phyloP scores from a whole-genome alignment of 1,284 basidiomycete species.

The Heliocybe sulcata region DNA sequence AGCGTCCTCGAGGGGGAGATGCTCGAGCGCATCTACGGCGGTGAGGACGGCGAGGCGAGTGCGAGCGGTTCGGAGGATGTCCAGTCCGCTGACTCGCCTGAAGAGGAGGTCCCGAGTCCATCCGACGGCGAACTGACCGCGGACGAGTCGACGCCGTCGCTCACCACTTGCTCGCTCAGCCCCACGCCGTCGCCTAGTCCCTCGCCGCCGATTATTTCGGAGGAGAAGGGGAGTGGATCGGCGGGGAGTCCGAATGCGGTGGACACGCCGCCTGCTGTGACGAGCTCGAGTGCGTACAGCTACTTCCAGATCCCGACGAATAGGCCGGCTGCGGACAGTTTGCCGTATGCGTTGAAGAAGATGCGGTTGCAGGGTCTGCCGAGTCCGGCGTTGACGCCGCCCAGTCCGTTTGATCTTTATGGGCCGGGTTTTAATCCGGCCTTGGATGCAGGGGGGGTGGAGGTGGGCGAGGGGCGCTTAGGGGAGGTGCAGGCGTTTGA shows the following conservation, averaged over 20 bases:
- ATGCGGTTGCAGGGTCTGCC: conserved; percentile 21
- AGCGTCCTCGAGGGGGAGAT: not conserved
- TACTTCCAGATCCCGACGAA: not conserved
- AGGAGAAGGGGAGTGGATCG: not conserved
- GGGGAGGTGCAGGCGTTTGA: not conserved
- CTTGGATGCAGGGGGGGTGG: not conserved
- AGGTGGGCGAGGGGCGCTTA: not conserved
- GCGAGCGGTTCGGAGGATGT: no score
- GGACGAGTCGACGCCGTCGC: not conserved
- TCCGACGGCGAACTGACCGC: not conserved
- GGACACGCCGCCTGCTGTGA: not conserved
- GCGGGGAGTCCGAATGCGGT: not conserved
- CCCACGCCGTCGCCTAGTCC: not conserved
- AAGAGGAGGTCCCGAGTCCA: not conserved
- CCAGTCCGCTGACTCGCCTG: not conserved
- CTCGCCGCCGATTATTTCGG: not conserved
- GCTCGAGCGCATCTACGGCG: not conserved
- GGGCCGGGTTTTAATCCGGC: not conserved
- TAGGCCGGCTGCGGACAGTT: not conserved
- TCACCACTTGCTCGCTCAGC: not conserved
- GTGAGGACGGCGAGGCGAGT: not conserved
- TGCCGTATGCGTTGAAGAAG: conserved; percentile 8
- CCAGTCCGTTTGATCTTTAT: conserved; percentile 17
- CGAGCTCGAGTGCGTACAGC: not conserved
- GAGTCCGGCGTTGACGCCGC: conserved; percentile 21